These are phyloP conservation scores for Cutaneotrichosporon cutaneum DNA, from an alignment of 1,284 basidiomycete species.

Conservation along the genomic window DNA sequence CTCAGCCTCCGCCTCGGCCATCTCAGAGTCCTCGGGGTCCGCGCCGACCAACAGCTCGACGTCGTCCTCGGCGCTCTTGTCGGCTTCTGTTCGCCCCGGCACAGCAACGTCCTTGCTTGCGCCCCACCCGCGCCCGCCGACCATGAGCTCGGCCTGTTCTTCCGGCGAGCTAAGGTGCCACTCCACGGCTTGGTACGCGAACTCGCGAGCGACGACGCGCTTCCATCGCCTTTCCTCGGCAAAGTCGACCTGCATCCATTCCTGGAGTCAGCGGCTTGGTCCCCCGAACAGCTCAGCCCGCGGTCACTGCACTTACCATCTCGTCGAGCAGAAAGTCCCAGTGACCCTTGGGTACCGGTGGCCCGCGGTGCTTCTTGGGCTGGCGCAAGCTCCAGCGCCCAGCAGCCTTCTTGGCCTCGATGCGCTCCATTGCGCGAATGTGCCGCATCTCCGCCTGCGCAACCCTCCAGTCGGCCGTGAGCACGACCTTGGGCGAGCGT, in stretches of 20 bases:
- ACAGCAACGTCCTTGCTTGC: constrained; percentile 30
- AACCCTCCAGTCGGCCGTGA: constrained; percentile 53
- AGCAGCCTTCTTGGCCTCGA: constrained; percentile 78
- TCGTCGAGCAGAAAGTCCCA: constrained; percentile 97
- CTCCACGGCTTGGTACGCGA: constrained; percentile 79
- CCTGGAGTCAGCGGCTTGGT: constrained; percentile 57
- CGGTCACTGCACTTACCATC: constrained; percentile 67
- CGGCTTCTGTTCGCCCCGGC: constrained; percentile 24
- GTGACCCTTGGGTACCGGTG: constrained; percentile 77
- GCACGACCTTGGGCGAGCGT: constrained; percentile 42
- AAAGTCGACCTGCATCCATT: constrained; percentile 96
- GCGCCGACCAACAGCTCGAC: constrained; percentile 46
- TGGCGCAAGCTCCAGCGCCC: constrained; percentile 92
- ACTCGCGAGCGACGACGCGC: constrained; percentile 73
- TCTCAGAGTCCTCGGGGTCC: constrained; percentile 28
- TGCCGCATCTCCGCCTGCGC: constrained; percentile 73
- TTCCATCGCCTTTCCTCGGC: constrained; percentile 95
- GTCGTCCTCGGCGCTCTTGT: constrained; percentile 40
- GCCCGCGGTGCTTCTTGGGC: constrained; percentile 87
- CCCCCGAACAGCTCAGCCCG: background rate
- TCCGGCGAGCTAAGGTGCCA: constrained; percentile 78
- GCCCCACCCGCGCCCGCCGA: constrained; percentile 51
- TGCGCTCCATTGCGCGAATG: constrained; percentile 75
- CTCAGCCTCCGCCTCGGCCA: constrained; percentile 26
- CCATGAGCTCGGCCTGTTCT: constrained; percentile 66